Base-by-base conservation (phyloP, 495 filamentous ascomycete genomes). In the Durotheca rogersii region DNA sequence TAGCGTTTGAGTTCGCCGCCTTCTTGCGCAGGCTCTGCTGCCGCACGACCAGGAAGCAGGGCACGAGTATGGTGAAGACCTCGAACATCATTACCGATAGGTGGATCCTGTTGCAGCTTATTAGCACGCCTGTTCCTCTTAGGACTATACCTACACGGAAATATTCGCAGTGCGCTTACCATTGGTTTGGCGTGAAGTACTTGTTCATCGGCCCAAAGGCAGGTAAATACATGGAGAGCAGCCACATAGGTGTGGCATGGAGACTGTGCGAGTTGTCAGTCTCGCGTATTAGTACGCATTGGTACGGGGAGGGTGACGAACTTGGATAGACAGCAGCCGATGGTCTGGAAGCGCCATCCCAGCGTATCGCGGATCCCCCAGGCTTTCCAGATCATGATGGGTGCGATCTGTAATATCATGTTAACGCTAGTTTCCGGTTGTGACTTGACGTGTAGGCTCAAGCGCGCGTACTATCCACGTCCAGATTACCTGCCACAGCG, bases 301-400 rank as follows among this genome's bases (percentile, higher is more conserved):
- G 21, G 27, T 23, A 10, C 4, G 0, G 2, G 18, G 17, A 49
- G 27, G 17, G 41, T 25, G 14, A 48, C 67, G 49, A 66, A 73
- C 81, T 78, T 73, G 12, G 76, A 72, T 45, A 87, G 48, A 51
- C 78, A 77, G 57, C 81, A 83, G 15, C 73, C 65, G 20, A 80
- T 81, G 7, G 83, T 87, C 56, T 87, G 83, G 3, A 75, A 52
- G n/a, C 82, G 75, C 84, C 84, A 88, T 43, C 80, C 78, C 42
- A 86, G 78, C 3, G 83, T 82, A 53, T 88, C 84, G 37, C 68
- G 73, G 47, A 87, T 85, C 27, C 59, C 59, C 34, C 71, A 64
- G 0, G 70, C 67, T 31, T 56, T 57, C 70, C 70, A 74, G 1
- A 74, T 61, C 19, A 72, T 53, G n/a, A 68, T 57, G 9, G 71